Evolutionary conservation across 768 basidiomycete genomes (phyloP).

Genomic region (Pluteus cervinus): DNA sequence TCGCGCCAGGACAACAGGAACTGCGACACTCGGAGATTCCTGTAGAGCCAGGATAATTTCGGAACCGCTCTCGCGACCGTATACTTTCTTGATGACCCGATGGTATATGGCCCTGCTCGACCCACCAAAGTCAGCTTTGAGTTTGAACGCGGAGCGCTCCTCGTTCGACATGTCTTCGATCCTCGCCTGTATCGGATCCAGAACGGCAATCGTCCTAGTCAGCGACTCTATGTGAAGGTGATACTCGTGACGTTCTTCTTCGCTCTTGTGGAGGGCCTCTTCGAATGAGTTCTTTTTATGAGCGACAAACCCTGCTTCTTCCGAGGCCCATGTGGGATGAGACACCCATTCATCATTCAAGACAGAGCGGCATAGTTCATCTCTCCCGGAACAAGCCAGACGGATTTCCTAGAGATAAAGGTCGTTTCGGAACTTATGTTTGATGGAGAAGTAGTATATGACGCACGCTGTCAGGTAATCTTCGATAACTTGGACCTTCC

Average conservation of each 20-base stretch:
- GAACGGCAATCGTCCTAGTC: conserved; percentile 80
- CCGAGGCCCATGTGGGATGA: conserved; percentile 97
- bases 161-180: conserved; percentile 87
- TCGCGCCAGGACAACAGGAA: conserved; percentile 85
- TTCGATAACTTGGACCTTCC: conserved; percentile 92
- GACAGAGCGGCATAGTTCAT: conserved; percentile 91
- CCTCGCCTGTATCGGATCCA: conserved; percentile 81
- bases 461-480: conserved; percentile 82
- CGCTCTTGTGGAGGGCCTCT: conserved; percentile 92
- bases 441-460: conserved; percentile 2
- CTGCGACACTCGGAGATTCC: conserved; percentile 84
- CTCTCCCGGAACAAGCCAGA: conserved; percentile 90
- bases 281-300: conserved; percentile 98
- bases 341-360: conserved; percentile 98
- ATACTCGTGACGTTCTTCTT: conserved; percentile 98
- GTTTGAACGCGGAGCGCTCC: conserved; percentile 74
- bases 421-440: conserved; percentile 4
- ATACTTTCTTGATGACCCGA: conserved; percentile 90
- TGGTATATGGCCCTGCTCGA: conserved; percentile 84
- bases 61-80: conserved; percentile 69
- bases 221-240: conserved; percentile 93
- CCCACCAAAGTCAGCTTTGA: conserved; percentile 88
- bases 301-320: conserved; percentile 89
- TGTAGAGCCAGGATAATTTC: conserved; percentile 86
- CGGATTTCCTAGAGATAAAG: conserved; percentile 65